These are phyloP conservation scores for Erysiphe neolycopersici DNA, from an alignment of 2,329 filamentous ascomycete species.

Conservation along the genomic window DNA sequence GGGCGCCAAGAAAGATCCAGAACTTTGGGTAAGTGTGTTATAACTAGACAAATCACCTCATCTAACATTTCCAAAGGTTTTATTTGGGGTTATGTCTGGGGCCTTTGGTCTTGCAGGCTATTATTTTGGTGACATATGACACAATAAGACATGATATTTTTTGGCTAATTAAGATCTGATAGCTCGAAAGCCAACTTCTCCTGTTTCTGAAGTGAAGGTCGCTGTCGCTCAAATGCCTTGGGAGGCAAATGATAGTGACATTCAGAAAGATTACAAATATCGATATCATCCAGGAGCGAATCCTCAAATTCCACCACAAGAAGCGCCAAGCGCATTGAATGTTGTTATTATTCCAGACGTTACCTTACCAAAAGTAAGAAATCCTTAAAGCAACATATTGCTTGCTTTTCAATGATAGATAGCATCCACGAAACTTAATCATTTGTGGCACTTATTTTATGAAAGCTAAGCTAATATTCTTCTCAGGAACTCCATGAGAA, in stretches of 20 bases:
- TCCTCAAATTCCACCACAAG: slow-evolving; percentile 43
- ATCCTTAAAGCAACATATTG: neutral
- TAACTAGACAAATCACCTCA: neutral
- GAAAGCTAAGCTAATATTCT: neutral
- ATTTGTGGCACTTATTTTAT: too few relatives aligned
- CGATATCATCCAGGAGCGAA: slow-evolving; percentile 36
- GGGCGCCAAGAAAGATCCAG: slow-evolving; percentile 42
- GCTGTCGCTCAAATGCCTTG: slow-evolving; percentile 68
- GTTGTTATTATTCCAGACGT: slow-evolving; percentile 84
- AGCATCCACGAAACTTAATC: too few relatives aligned
- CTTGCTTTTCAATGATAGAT: neutral
- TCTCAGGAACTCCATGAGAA: slow-evolving; percentile 65
- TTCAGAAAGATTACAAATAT: slow-evolving; percentile 29
- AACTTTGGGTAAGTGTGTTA: slow-evolving; percentile 36
- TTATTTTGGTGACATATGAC: slow-evolving; percentile 40
- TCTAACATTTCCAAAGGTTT: slow-evolving; percentile 30
- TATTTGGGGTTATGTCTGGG: slow-evolving; percentile 72
- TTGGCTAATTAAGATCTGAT: slow-evolving; percentile 9
- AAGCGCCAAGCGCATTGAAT: slow-evolving; percentile 88
- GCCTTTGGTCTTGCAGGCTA: slow-evolving; percentile 72
- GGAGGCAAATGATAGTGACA: slow-evolving; percentile 33
- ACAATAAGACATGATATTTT: too few relatives aligned
- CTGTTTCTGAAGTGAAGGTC: slow-evolving; percentile 58
- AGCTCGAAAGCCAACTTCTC: slow-evolving; percentile 64
- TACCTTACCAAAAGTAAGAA: slow-evolving; percentile 57